These are phyloP conservation scores for Ganoderma leucocontextum DNA, from an alignment of 1,284 basidiomycete genomes.

Conservation along the genomic window DNA sequence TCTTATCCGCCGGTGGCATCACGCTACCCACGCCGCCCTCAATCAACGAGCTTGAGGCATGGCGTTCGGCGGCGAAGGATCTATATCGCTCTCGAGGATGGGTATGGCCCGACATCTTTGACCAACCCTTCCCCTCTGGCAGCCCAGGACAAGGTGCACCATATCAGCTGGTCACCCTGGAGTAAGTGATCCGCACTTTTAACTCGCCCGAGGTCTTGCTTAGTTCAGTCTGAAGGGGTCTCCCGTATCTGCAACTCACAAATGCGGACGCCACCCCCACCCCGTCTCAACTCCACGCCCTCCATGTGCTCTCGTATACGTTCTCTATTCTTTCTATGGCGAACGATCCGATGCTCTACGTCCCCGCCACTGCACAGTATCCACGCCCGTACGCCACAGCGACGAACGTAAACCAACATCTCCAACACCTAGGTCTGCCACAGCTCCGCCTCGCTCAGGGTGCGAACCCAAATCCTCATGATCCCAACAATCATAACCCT, in stretches of 20 bases:
- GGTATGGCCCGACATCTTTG: conserved; percentile 69
- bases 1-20: conserved; percentile 38
- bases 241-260: conserved; percentile 63
- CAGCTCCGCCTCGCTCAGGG: conserved; percentile 49
- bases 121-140: conserved; percentile 56
- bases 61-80: conserved; percentile 38
- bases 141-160: conserved; percentile 55
- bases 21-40: conserved; percentile 26
- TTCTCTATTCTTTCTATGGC: conserved; percentile 60
- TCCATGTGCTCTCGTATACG: conserved; percentile 75
- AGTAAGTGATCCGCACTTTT: conserved; percentile 55
- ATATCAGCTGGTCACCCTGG: conserved; percentile 64
- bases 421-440: conserved; percentile 69
- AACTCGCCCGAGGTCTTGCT: conserved; percentile 4
- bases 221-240: conserved; percentile 52
- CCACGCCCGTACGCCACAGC: conserved; percentile 38
- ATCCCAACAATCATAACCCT: conserved; percentile 42
- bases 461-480: conserved; percentile 35
- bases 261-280: conserved; percentile 62
- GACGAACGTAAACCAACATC: conserved; percentile 63
- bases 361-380: conserved; percentile 26
- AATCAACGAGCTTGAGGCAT: conserved; percentile 31
- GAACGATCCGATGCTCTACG: conserved; percentile 33
- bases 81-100: conserved; percentile 56
- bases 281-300: conserved; percentile 67